Conservation (phyloP, 805 yeast genomes). For the Komagataella pastoris region DNA sequence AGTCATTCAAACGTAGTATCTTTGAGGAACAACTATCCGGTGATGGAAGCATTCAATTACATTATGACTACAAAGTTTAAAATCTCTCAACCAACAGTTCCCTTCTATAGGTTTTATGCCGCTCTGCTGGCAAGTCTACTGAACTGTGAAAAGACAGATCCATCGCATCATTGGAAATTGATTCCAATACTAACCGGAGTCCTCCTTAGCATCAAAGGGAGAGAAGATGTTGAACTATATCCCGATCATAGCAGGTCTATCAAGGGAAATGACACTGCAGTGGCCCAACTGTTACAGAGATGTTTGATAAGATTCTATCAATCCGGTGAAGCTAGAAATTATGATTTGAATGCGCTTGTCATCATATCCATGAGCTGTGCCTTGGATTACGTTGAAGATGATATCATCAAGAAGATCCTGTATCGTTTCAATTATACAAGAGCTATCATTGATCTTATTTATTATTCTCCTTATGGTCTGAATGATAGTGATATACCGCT, state of each 20-base stretch:
- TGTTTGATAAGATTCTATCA: constrained; percentile 3
- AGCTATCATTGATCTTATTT: not conserved
- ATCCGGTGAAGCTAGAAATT: not conserved
- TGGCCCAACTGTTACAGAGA: constrained; percentile 6
- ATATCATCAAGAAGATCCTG: not conserved
- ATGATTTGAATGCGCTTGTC: not conserved
- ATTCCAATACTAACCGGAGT: constrained; percentile 35
- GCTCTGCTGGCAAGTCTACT: constrained; percentile 21
- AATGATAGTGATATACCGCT: not conserved
- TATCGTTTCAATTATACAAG: not conserved
- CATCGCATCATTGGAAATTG: constrained; percentile 26
- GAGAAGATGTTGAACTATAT: constrained; percentile 11
- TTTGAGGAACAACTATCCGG: constrained; percentile 20
- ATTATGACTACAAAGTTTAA: constrained; percentile 29
- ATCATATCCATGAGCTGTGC: not conserved
- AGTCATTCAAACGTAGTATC: constrained; percentile 8
- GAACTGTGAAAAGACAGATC: constrained; percentile 13
- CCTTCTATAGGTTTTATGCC: constrained; percentile 28
- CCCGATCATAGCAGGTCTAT: constrained; percentile 13
- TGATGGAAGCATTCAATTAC: constrained; percentile 34
- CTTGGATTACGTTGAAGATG: not conserved
- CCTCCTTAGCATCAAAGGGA: constrained; percentile 18
- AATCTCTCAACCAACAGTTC: constrained; percentile 33
- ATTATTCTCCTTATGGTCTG: constrained; percentile 1
- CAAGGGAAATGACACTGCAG: constrained; percentile 8